Evolutionary conservation across 2,329 filamentous ascomycete species (phyloP), one percentile per base, ranked within the genome.

Genomic region (Diaporthe sp.): DNA sequence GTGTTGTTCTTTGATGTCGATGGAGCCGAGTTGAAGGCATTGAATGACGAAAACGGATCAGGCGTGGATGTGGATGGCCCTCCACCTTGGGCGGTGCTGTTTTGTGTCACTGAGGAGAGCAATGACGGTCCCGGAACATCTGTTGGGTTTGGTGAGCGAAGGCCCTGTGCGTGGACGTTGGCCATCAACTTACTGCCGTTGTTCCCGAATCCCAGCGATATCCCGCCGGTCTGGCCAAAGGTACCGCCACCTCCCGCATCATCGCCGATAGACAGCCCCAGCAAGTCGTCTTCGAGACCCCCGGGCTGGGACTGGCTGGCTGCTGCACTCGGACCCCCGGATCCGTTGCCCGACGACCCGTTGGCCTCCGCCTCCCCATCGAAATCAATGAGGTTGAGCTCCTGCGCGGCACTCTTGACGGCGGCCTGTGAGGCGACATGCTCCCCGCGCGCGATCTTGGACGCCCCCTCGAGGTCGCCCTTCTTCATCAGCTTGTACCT

Each of bases 401-500:
- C 96, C 80, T 95, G 89, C 6, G 86, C 85, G 10, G 88, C 85
- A 79, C 93, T 91, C 86, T 92, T 90, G 79, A 89, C 87, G 62
- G 93, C 88, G 76, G 90, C 76, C 34, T 70, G 73, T 15, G 74
- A 76, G 34, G 76, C 74, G 39, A 62, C 74, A 61, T 77, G 89
- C 19, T 94, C 96, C 39, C 96, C 95, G 81, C 94, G 93, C 9
- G 95, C 95, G 78, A 98, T 94, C 83, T 92, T 94, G 78, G 93
- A 92, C 22, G 97, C 95, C 15, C 88, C 95, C 79, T 96, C 95
- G 59, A 97, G 84, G 81, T 99, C 96, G 31, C 97, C 97, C 87
- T 97, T 97, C 88, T 98, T 99, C 85, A 98, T 92, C 73, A 98
- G 87, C 88, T 95, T 98, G 84, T 98, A 99, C 78, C 97, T 89